phyloP scores from a whole-genome alignment of 2,329 filamentous ascomycete species.

The Calonectria pteridis region DNA sequence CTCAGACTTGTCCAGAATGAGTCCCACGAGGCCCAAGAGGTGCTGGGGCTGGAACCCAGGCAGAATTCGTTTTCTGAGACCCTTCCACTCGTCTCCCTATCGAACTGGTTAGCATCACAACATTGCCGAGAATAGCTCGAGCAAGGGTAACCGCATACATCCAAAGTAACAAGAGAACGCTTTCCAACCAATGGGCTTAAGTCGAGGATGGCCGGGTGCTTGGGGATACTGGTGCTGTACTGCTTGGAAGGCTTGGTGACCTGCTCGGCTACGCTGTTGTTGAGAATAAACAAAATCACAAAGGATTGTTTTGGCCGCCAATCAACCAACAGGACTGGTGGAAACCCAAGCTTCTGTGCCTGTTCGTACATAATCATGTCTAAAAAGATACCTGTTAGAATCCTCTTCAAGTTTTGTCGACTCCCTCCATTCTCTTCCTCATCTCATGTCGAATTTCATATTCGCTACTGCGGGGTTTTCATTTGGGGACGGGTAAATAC shows the following conservation, averaged over 20 bases:
- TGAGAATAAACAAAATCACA: conserved; percentile 1
- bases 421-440: not conserved
- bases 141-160: not conserved
- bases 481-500: not conserved
- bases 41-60: not conserved
- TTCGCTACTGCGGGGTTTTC: not conserved
- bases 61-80: not conserved
- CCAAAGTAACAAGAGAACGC: not conserved
- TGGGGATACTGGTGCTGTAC: not conserved
- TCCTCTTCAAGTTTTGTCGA: not conserved
- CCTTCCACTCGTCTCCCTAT: conserved; percentile 7
- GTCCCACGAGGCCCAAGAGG: not conserved
- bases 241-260: not conserved
- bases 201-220: not conserved
- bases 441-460: not conserved
- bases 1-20: conserved; percentile 4
- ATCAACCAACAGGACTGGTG: not conserved
- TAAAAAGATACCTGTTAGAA: not conserved
- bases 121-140: not conserved
- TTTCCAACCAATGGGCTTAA: not conserved
- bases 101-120: not conserved
- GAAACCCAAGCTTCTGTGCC: not conserved
- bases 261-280: not conserved
- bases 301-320: not conserved
- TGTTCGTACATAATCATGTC: conserved; percentile 8